These are phyloP conservation scores for Alternaria angustiovoidea DNA, from an alignment of 2,329 filamentous ascomycete species.

Conservation along the genomic window DNA sequence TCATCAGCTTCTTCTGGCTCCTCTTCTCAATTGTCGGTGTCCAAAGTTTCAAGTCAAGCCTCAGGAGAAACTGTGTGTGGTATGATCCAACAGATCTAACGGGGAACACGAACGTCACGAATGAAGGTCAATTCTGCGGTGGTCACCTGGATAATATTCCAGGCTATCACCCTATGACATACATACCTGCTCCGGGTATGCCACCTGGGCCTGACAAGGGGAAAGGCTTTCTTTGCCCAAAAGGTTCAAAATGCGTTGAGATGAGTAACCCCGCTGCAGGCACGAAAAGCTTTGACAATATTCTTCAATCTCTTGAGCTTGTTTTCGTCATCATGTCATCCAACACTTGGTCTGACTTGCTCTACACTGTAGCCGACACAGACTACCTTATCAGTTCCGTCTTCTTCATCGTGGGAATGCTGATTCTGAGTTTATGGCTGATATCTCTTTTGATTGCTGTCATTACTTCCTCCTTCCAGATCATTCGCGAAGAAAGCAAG, in stretches of 20 bases:
- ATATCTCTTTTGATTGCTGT: constrained; percentile 94
- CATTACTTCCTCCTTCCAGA: constrained; percentile 97
- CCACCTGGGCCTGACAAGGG: constrained; percentile 50
- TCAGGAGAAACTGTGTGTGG: constrained; percentile 59
- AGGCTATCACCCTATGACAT: constrained; percentile 63
- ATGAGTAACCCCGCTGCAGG: constrained; percentile 79
- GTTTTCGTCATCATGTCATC: constrained; percentile 99
- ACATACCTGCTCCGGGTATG: constrained; percentile 65
- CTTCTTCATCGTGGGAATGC: constrained; percentile 75
- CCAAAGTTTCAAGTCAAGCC: constrained; percentile 78
- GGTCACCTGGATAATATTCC: constrained; percentile 72
- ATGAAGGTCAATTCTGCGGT: constrained; percentile 78
- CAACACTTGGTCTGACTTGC: constrained; percentile 93
- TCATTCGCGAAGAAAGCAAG: constrained; percentile 95
- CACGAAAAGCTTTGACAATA: constrained; percentile 95
- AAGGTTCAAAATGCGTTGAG: constrained; percentile 83
- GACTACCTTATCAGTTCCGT: constrained; percentile 88
- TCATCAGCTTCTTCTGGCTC: constrained; percentile 97
- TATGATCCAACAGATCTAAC: constrained; percentile 56
- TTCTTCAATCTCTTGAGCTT: constrained; percentile 87
- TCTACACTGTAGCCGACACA: constrained; percentile 91
- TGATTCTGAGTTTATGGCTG: constrained; percentile 95
- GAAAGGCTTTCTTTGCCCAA: constrained; percentile 90
- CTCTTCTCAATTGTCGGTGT: constrained; percentile 96
- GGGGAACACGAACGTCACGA: constrained; percentile 62